These are phyloP conservation scores for Hypoxylon sp. DNA, from an alignment of 2,329 filamentous ascomycete species.

Conservation along the genomic window DNA sequence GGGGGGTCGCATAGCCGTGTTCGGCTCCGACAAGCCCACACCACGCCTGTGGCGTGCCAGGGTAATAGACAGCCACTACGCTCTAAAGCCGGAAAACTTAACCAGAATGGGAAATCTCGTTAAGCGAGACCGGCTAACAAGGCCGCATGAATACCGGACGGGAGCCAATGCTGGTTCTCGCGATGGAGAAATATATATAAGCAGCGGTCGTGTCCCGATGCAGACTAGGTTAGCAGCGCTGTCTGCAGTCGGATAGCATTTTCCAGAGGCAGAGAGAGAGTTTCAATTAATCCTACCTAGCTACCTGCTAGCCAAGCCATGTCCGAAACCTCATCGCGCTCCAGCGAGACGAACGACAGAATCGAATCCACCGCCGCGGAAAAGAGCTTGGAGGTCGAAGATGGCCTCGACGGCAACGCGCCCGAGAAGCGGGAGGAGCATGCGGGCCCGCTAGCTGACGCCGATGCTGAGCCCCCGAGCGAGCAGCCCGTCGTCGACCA, in stretches of 20 bases:
- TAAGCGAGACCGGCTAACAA: conserved; percentile 39
- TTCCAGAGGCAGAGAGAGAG: not conserved
- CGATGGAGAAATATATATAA: conserved; percentile 24
- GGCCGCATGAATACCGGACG: conserved; percentile 9
- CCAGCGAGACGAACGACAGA: conserved; percentile 9
- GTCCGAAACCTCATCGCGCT: conserved; percentile 36
- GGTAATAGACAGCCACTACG: not conserved
- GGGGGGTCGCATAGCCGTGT: conserved; percentile 22
- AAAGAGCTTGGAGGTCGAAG: conserved; percentile 30
- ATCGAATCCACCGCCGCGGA: conserved; percentile 21
- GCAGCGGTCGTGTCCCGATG: conserved; percentile 1
- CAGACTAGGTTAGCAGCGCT: conserved; percentile 1
- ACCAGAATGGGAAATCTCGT: conserved; percentile 10
- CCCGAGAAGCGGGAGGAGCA: conserved; percentile 15
- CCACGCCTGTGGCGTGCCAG: not conserved
- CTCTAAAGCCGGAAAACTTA: conserved; percentile 6
- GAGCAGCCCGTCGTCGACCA: conserved; percentile 33
- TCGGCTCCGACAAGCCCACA: conserved; percentile 33
- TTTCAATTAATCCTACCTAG: not conserved
- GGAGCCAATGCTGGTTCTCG: not conserved
- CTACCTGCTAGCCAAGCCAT: conserved; percentile 25
- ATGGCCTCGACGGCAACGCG: conserved; percentile 24
- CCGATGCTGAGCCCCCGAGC: conserved; percentile 32
- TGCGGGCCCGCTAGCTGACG: not conserved
- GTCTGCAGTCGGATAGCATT: conserved; percentile 6